phyloP scores from a whole-genome alignment of 257 asterid genomes.

The Solanum corneliomulleri region DNA sequence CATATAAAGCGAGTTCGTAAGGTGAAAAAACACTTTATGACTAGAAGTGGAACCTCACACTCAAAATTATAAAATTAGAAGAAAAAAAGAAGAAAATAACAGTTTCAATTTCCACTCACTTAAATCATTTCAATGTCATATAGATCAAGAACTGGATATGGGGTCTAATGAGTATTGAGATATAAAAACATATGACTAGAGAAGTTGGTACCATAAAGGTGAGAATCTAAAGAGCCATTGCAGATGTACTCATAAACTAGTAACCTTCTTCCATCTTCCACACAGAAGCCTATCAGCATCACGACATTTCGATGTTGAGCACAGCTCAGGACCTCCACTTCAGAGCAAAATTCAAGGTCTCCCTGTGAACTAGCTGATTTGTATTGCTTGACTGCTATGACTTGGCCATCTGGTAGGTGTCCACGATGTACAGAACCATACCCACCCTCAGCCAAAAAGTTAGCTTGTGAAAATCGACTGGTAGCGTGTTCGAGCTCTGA shows the following conservation, averaged over 20 bases:
- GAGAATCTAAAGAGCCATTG: constrained; percentile 80
- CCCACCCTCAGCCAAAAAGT: constrained; percentile 90
- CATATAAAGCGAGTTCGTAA: not conserved
- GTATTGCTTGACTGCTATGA: constrained; percentile 77
- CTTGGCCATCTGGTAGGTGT: constrained; percentile 53
- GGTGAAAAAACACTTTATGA: not conserved
- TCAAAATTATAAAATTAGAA: not conserved
- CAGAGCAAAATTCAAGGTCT: constrained; percentile 84
- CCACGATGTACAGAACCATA: constrained; percentile 89
- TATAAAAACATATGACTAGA: not conserved
- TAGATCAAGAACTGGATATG: not conserved
- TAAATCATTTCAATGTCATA: not conserved
- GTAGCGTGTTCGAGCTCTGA: constrained; percentile 73
- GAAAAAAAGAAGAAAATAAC: not conserved
- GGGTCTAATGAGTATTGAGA: not conserved
- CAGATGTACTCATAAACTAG: constrained; percentile 83
- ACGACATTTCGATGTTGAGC: constrained; percentile 96
- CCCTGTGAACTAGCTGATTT: constrained; percentile 74
- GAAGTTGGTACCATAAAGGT: constrained; percentile 57
- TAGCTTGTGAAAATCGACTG: constrained; percentile 46
- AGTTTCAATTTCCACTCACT: not conserved
- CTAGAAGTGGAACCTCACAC: not conserved
- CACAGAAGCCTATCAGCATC: constrained; percentile 80
- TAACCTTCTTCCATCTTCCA: constrained; percentile 58
- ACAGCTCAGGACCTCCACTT: constrained; percentile 80